Evolutionary conservation across 345 rosid genomes (phyloP), one percentile per base, ranked within the genome.

Genomic region (Gynandropsis gynandra): DNA sequence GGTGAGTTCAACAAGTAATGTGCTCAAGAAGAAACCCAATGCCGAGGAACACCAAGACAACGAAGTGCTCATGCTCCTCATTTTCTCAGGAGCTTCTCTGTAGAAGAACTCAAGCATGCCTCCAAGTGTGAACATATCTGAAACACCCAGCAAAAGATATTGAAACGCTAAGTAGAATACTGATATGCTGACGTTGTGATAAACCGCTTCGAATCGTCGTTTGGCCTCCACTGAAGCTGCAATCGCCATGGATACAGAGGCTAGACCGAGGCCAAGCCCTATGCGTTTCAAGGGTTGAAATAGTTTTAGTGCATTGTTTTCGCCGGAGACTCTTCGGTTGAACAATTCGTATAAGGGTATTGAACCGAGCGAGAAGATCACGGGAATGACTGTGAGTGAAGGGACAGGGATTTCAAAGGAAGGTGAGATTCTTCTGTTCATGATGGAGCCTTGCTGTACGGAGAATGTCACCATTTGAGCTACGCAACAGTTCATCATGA

Each of bases 101-200:
- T 71, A 77, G 70, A 82, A 80, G 48, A 82, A 82, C 66, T 77
- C 83, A 0, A 75, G 76, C 81, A 75, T 65, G 35, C 83, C 90
- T 2, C 74, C 77, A 0, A 80, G 72, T 0, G 90, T 77, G 10
- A 73, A 31, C 69, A 74, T 66, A 42, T 80, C 83, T 0, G 83
- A 64, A 14, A 56, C 39, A 10, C 73, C 82, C 6, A 77, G 65
- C 54, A 75, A 29, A 7, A 77, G 11, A 62, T 71, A 80, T 37
- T 79, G 83, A 73, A 72, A 62, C 7, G 47, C 21, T 1, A 77
- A 67, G 87, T 82, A 78, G 36, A 74, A 70, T 20, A 80, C 70
- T 6, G 92, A 72, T 12, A 78, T 15, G 40, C 17, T 56, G 10
- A 6, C 52, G 29, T 47, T 24, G 4, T 60, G 16, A 0, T 48